Evolutionary conservation across 208 protist genomes (phyloP).

Genomic region (Leptomonas pyrrhocoris): DNA sequence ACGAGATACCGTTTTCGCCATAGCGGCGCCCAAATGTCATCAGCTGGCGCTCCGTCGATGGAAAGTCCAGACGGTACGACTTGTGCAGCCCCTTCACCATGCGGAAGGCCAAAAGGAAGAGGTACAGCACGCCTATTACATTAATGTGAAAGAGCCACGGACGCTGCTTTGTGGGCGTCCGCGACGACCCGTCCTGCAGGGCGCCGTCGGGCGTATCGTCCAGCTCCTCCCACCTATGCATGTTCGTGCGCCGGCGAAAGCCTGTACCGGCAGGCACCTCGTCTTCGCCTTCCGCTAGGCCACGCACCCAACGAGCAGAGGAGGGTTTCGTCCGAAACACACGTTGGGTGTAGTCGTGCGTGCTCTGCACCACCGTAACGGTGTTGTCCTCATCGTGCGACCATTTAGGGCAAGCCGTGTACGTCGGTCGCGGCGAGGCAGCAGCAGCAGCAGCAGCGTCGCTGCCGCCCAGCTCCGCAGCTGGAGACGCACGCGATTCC

Average conservation of each 20-base stretch:
- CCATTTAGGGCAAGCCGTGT: constrained; percentile 21
- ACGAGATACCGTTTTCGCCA: constrained; percentile 47
- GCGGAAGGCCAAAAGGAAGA: constrained; percentile 18
- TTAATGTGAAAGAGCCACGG: constrained; percentile 46
- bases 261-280: constrained; percentile 12
- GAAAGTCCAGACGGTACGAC: constrained; percentile 55
- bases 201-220: constrained; percentile 19
- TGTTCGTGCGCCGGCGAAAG: constrained; percentile 15
- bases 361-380: constrained; percentile 68
- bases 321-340: constrained; percentile 49
- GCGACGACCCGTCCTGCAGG: background rate
- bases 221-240: constrained; percentile 29
- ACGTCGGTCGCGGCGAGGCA: background rate
- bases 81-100: constrained; percentile 20
- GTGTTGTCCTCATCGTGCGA: constrained; percentile 36
- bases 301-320: constrained; percentile 72
- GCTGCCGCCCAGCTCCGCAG: background rate
- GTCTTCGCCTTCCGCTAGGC: constrained; percentile 53
- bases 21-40: constrained; percentile 30
- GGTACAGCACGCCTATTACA: constrained; percentile 21
- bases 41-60: constrained; percentile 44
- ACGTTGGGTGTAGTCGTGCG: constrained; percentile 49
- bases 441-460: background rate
- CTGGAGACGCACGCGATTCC: background rate
- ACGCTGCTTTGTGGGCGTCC: background rate